phyloP scores from a whole-genome alignment of 768 basidiomycete species.

The Dioszegia hungarica region DNA sequence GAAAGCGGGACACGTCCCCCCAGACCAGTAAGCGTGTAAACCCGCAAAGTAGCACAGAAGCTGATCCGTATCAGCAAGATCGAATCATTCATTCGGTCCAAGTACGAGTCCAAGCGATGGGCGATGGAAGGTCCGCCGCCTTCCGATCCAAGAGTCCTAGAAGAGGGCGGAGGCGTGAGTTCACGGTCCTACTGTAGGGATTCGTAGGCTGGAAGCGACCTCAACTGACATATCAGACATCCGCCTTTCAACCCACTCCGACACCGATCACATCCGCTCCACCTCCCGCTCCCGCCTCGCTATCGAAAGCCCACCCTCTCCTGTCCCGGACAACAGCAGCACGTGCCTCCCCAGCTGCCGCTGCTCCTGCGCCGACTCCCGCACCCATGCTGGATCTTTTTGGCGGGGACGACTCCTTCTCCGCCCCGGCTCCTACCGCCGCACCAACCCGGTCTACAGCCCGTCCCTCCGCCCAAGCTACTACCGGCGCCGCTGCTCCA shows the following conservation, averaged over 20 bases:
- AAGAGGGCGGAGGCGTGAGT: conserved; percentile 47
- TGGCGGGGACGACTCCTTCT: conserved; percentile 26
- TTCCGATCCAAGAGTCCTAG: conserved; percentile 71
- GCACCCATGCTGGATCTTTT: conserved; percentile 42
- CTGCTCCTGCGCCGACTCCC: conserved; percentile 23
- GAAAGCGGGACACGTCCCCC: conserved; percentile 81
- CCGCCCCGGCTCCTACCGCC: conserved; percentile 1
- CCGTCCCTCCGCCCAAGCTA: conserved; percentile 10
- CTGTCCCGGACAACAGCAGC: conserved; percentile 23
- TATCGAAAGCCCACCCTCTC: conserved; percentile 33
- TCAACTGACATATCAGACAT: neutral
- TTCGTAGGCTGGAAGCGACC: neutral
- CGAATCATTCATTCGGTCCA: conserved; percentile 93
- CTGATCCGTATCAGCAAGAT: conserved; percentile 67
- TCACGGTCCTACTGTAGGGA: neutral
- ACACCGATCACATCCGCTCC: conserved; percentile 23
- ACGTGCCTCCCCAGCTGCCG: conserved; percentile 17
- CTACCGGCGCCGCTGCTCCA: conserved; percentile 16
- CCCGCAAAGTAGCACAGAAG: neutral
- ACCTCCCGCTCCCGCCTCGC: conserved; percentile 25
- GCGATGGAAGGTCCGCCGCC: conserved; percentile 85
- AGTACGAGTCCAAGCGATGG: conserved; percentile 92
- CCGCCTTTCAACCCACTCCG: conserved; percentile 17
- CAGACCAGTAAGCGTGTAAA: conserved; percentile 73
- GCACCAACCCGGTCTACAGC: conserved; percentile 25